phyloP scores from a whole-genome alignment of 495 filamentous ascomycete genomes.

The Neurospora intermedia region DNA sequence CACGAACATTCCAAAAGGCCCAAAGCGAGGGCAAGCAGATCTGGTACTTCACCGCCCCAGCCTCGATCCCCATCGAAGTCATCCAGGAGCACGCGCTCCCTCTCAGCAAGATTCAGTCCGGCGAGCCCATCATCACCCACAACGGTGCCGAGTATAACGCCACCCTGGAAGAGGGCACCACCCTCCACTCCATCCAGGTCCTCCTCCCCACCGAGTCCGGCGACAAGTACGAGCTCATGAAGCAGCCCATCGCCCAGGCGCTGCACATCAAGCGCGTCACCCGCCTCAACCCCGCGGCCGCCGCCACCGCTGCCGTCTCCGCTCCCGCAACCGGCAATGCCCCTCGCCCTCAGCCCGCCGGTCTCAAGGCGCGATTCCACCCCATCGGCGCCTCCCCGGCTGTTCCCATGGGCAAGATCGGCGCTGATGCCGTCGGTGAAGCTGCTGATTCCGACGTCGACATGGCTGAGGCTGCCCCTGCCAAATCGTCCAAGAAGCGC shows the following conservation, averaged over 20 bases:
- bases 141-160: conserved; percentile 31
- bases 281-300: conserved; percentile 24
- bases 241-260: conserved; percentile 28
- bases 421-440: conserved; percentile 2
- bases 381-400: conserved; percentile 29
- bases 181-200: conserved; percentile 31
- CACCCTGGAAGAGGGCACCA: conserved; percentile 23
- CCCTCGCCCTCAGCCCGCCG: conserved; percentile 33
- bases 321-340: conserved; percentile 17
- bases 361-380: conserved; percentile 31
- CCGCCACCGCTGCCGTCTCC: conserved; percentile 12
- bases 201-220: conserved; percentile 31
- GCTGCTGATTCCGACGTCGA: conserved; percentile 21
- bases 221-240: conserved; percentile 30
- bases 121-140: conserved; percentile 27
- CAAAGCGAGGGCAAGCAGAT: conserved; percentile 38
- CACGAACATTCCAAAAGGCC: conserved; percentile 29
- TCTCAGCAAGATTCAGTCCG: conserved; percentile 23
- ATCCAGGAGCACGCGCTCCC: conserved; percentile 36
- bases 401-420: conserved; percentile 5
- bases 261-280: conserved; percentile 34
- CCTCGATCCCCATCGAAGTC: conserved; percentile 37
- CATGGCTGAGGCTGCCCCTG: conserved; percentile 11
- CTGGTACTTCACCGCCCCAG: conserved; percentile 41
- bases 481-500: conserved; percentile 33